Evolutionary conservation across 2,329 filamentous ascomycete species (phyloP).

Genomic region (Nothophaeocryptopus gaeumannii): DNA sequence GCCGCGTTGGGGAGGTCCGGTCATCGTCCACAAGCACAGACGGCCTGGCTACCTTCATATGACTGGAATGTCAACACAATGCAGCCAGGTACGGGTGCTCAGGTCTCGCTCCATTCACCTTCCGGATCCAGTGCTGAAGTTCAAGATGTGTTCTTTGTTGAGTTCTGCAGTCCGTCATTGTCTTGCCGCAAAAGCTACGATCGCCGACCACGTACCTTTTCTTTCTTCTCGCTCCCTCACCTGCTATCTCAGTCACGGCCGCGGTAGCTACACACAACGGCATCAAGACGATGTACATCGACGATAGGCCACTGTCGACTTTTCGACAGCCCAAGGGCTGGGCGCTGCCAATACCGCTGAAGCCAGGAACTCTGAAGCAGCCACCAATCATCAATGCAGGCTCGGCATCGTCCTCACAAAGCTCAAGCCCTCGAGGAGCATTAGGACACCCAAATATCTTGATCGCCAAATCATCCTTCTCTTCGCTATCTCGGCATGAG

Average conservation of each 20-base stretch:
- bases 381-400: constrained; percentile 14
- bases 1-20: too few species aligned
- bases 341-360: constrained; percentile 6
- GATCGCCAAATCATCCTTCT: constrained; percentile 16
- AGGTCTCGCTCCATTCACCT: too few species aligned
- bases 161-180: neutral
- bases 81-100: too few species aligned
- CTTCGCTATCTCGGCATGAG: constrained; percentile 27
- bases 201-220: neutral
- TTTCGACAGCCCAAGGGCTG: constrained; percentile 23
- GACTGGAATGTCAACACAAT: too few species aligned
- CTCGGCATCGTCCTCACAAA: neutral
- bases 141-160: constrained; percentile 8
- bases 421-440: neutral
- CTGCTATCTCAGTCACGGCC: neutral
- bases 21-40: too few species aligned
- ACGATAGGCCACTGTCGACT: constrained; percentile 25
- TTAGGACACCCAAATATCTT: neutral
- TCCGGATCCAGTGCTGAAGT: too few species aligned
- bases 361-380: constrained; percentile 11
- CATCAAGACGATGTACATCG: constrained; percentile 23
- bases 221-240: constrained; percentile 8
- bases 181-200: neutral
- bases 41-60: too few species aligned
- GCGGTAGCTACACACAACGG: neutral